Evolutionary conservation across 1,284 basidiomycete genomes (phyloP), one percentile per base, ranked within the genome.

Genomic region (Pyrrhoderma lamaoense): DNA sequence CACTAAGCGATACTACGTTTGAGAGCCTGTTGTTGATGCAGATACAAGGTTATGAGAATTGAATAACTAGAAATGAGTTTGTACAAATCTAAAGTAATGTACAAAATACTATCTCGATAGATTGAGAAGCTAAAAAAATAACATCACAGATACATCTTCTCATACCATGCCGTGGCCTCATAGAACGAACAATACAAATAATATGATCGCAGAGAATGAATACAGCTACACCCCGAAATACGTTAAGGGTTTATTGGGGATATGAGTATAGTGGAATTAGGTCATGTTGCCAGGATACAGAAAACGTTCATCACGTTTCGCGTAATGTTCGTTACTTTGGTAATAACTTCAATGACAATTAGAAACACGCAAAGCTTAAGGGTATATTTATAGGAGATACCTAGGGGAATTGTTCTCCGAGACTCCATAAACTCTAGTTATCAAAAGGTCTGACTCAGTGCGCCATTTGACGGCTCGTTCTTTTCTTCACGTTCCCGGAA

Each of bases 1-100:
- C 65, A n/a, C 82, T 80, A 57, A 66, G 67, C 21, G 79, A 82
- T 53, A 83, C 85, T 48, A 77, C 76, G 2, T 88, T 89, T 56
- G 85, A 89, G 64, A 73, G 70, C 19, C 60, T 89, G 31, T 63
- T 89, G 39, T 62, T 89, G 50, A 79, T 84, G 77, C 59, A 63
- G 1, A 56, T 79, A 45, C 7, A 40, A n/a, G n/a, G n/a, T 40
- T n/a, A 4, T 22, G 38, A 40, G n/a, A 5, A 5, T 7, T 16
- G 21, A 18, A 16, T 5, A 14, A 40, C 4, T 5, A 8, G 8
- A 40, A 5, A 22, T 16, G 14, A 7, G 14, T 40, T 16, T 16
- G 38, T 40, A 40, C 38, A 22, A 16, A 40, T 16, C 16, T 40
- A 40, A 16, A 14, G 38, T 40, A 22, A 40, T 40, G n/a, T 40